Base-by-base conservation (phyloP, 1,284 basidiomycete species). In the Melanopsichium pennsylvanicum region DNA sequence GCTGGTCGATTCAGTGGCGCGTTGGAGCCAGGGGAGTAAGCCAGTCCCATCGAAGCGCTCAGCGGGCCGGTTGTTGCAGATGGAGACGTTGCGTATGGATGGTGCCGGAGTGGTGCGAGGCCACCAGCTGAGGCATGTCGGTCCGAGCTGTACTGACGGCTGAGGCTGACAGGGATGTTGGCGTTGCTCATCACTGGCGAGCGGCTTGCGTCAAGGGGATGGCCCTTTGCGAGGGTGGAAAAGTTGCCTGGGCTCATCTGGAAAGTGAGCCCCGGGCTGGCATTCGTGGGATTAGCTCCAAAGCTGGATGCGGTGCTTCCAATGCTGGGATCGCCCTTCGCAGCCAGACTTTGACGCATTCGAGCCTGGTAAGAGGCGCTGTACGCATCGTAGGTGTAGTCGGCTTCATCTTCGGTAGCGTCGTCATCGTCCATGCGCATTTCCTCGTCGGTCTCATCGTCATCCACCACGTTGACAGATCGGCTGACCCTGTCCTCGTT, bases 371-470 rank as follows among this genome's bases (percentile, higher is more conserved):
- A 68, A 0, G 60, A 59, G 3, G 59, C 48, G 26, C 62, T 51
- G 45, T 66, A 50, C 9, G 52, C 40, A 13, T 52, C 39, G 26
- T 54, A 43, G 7, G 54, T 43, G 37, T 52, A 54, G 25, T 77
- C 75, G 7, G 61, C 62, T 31, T 78, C 77, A 36, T 77, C 75
- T 29, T 76, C 76, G 12, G 75, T 76, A 3, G 61, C 73, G 32
- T 74, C 68, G 29, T 73, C 75, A 22, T 75, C 74, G 35, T 61
- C 70, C 47, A 74, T 62, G 23, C 59, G 59, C 67, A 76, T 69
- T 52, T 80, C 77, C 21, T 80, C 78, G 49, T 79, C 78, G 9
- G 78, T 78, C 58, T 74, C 78, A 41, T 80, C 78, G 40, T 79
- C 78, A 32, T 79, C 77, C 8, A 49, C 55, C 18, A 32, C 36